Evolutionary conservation across 306 rosid species (phyloP), one percentile per base, ranked within the genome.

Genomic region (Trifolium pratense): DNA sequence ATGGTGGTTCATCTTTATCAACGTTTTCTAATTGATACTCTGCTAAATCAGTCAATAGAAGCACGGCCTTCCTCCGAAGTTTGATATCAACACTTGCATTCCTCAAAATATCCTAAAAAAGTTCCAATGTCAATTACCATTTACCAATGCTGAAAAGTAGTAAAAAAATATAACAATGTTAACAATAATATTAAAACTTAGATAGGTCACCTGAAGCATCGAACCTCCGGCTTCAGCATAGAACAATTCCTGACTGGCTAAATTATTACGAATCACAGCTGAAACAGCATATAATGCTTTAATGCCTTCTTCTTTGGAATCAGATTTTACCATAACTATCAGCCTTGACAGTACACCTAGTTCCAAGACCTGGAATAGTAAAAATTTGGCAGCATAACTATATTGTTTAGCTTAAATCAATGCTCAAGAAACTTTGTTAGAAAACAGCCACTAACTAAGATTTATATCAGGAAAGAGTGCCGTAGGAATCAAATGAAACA

Each of bases 281-380:
- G 96, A 93, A 85, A 93, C 88, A 73, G 96, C 97, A 87, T 84
- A 91, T 60, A 93, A 75, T 34, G 91, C 96, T 81, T 91, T 93
- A 81, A 45, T 86, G 75, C 92, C 94, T 83, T 93, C 98, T 83
- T 93, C 98, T 5, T 48, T 34, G 6, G 79, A 83, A 66, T 63
- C 61, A 68, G 98, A 88, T 46, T 87, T 89, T 16, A 81, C 89
- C 94, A 93, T 91, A 78, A 74, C 21, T 82, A 88, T 84, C 66
- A 93, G 79, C 80, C 76, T 80, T 52, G 94, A 51, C 58, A 93
- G 75, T 26, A 89, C 94, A 68, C 96, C 90, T 7, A 79, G 89
- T 71, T 85, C 89, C 82, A 93, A 75, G 64, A 89, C 88, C 98
- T 93, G 82, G 32, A 15, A 69, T 13, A 75, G 51, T 64, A 6